Evolutionary conservation across 2,329 filamentous ascomycete species (phyloP), one percentile per base, ranked within the genome.

Genomic region (Coniochaeta sp.): DNA sequence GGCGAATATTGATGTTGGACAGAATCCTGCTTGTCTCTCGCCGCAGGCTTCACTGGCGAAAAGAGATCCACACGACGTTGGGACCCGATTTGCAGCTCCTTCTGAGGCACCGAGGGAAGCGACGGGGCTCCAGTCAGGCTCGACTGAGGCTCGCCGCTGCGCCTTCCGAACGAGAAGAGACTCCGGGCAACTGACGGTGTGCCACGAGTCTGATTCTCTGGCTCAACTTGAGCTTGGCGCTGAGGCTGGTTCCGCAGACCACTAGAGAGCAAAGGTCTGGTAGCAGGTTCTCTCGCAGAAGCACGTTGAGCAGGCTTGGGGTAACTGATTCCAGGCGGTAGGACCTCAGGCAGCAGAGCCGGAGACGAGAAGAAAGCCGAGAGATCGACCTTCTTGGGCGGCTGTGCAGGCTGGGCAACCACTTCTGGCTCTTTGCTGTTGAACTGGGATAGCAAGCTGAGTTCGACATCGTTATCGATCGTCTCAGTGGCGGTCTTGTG

Each of bases 341-440:
- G 57, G 49, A 61, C 61, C 4, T 60, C 59, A 2, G 71, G 72
- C 24, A 72, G 57, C 7, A 63, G 57, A 0, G 73, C 72, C 1
- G 79, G 79, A 3, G 79, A 82, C 0, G 79, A 83, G 60, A 83
- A 83, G 61, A 82, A 83, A 7, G 71, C 69, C 6, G 76, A 71
- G 2, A 82, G 66, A 50, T 81, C 74, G 50, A 77, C 73, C 20
- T 65, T 65, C 32, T 60, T 67, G 6, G 63, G 55, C 49, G 66
- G 67, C 9, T 57, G 57, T 3, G 54, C 60, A 14, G 61, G 32
- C 40, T n/a, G 53, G 42, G 12, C 33, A 14, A 16, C 26, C 14
- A 20, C 45, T 30, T 30, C 26, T 30, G 27, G 6, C 30, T 35
- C 31, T 18, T 49, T 49, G 50, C 58, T 52, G 45, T 49, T 33